Percentiles rank a stretch among this genome's conserved stretches.
Evolutionary conservation across 345 rosid species (phyloP).

Genomic region (Citrus australasica): DNA sequence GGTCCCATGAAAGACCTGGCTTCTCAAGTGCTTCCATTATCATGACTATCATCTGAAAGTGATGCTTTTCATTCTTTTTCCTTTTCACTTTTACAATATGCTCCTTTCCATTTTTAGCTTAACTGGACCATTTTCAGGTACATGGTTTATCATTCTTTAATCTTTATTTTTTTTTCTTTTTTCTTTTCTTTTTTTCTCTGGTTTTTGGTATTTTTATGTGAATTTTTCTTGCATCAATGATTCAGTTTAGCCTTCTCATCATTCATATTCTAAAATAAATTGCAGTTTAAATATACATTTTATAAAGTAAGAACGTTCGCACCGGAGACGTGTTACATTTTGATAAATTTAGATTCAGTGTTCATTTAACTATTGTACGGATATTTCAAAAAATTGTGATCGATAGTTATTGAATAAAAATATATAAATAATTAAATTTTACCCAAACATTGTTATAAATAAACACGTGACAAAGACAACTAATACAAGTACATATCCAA

Average conservation of each 20-base stretch:
- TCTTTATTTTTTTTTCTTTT: not conserved
- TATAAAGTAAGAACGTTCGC: no score
- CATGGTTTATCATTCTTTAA: not conserved
- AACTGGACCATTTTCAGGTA: slow-evolving; percentile 18
- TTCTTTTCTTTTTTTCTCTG: not conserved
- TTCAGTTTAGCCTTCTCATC: no score
- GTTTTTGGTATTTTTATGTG: not conserved
- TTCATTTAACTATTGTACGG: fast-evolving
- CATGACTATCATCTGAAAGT: slow-evolving; percentile 15
- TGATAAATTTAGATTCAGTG: no score
- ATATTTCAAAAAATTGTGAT: no score
- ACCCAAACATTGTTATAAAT: no score
- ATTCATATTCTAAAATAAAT: no score
- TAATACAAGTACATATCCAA: no score
- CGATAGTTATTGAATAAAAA: no score
- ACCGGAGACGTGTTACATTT: no score
- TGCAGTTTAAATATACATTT: no score
- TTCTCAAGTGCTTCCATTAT: slow-evolving; percentile 33
- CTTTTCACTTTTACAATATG: slow-evolving; percentile 23
- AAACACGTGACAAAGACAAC: no score
- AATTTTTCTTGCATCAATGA: not conserved
- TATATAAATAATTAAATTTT: no score
- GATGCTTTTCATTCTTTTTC: slow-evolving; percentile 10
- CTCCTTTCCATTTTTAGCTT: slow-evolving; percentile 12
- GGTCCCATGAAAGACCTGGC: slow-evolving; percentile 36